Conservation (phyloP, 2,329 filamentous ascomycete species). For the Endoconidiophora laricicola region DNA sequence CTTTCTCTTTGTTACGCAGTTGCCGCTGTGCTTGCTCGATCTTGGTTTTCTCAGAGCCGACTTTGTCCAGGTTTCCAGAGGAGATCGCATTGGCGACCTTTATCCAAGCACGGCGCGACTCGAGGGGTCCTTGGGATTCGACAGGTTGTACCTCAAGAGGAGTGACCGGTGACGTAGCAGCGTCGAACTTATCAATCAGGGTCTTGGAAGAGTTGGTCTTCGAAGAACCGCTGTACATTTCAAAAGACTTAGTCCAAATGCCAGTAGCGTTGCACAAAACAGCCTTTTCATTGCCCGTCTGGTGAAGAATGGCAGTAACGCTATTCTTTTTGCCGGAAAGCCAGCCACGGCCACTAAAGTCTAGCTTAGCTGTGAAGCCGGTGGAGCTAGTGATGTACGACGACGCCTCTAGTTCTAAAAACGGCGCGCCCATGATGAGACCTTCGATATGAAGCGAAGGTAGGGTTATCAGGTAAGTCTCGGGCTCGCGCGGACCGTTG, state of each 20-base stretch:
- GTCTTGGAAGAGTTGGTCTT: constrained; percentile 32
- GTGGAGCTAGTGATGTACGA: constrained; percentile 76
- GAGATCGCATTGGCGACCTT: constrained; percentile 64
- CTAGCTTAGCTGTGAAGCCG: constrained; percentile 76
- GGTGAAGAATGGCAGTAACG: constrained; percentile 60
- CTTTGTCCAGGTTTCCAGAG: constrained; percentile 68
- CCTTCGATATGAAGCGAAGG: constrained; percentile 88
- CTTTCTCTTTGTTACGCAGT: constrained; percentile 54
- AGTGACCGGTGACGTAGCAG: constrained; percentile 40
- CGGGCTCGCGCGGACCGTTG: constrained; percentile 24
- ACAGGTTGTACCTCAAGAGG: constrained; percentile 55
- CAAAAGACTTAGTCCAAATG: constrained; percentile 76
- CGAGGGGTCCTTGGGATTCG: constrained; percentile 69
- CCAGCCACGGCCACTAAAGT: constrained; percentile 91
- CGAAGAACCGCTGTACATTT: constrained; percentile 49
- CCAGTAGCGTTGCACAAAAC: constrained; percentile 68
- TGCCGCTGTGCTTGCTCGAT: constrained; percentile 79
- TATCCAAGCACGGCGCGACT: constrained; percentile 75
- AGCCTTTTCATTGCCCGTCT: constrained; percentile 53
- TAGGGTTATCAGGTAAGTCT: constrained; percentile 80
- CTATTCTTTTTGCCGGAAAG: constrained; percentile 90
- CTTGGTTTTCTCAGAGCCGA: constrained; percentile 62
- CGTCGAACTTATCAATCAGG: constrained; percentile 43
- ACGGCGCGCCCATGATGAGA: constrained; percentile 70
- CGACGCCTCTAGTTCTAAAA: constrained; percentile 74